Evolutionary conservation across 148 eudicot species (phyloP), one percentile per base, ranked within the genome.

Genomic region (Diospyros kaki): DNA sequence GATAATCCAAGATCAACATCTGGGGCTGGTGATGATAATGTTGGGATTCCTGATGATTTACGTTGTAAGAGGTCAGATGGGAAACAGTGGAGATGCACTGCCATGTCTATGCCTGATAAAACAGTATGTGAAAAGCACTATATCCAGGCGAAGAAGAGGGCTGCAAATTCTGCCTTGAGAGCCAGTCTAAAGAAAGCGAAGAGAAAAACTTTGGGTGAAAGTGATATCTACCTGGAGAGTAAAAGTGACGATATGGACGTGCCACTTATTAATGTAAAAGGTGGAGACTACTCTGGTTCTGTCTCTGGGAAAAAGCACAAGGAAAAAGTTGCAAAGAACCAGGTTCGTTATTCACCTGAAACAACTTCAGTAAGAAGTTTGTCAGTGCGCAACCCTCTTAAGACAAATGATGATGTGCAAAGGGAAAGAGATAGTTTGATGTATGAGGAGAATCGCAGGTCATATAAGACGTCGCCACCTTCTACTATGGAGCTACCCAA

Each of bases 31-130:
- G 95, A 94, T 66, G 98, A 92, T 79, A 64, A 78, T 79, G 75
- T 72, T 58, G 96, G 93, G 43, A 89, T 94, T 75, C 92, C 97
- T 14, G 97, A 92, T 86, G 97, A 92, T 89, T 84, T 94, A 76
- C 85, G 96, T 11, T 92, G 97, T 82, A 92, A 94, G 89, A 92
- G 97, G 83, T 94, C 97, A 0, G 97, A 94, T 85, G 97, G 97
- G 71, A 94, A 92, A 70, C 98, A 92, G 68, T 94, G 98, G 98
- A 90, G 98, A 86, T 94, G 98, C 83, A 92, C 97, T 13, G 97
- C 96, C 56, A 81, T 90, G 95, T 94, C 97, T 73, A 94, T 94
- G 98, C 98, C 93, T 9, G 98, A 94, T 77, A 94, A 94, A 76
- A 94, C 96, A 8, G 98, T 92, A 28, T 94, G 98, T 67, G 98